A percentile compares a stretch with the other conserved stretches of the same genome.
phyloP scores from a whole-genome alignment of 2,329 filamentous ascomycete species.

The Peltaster fructicola region DNA sequence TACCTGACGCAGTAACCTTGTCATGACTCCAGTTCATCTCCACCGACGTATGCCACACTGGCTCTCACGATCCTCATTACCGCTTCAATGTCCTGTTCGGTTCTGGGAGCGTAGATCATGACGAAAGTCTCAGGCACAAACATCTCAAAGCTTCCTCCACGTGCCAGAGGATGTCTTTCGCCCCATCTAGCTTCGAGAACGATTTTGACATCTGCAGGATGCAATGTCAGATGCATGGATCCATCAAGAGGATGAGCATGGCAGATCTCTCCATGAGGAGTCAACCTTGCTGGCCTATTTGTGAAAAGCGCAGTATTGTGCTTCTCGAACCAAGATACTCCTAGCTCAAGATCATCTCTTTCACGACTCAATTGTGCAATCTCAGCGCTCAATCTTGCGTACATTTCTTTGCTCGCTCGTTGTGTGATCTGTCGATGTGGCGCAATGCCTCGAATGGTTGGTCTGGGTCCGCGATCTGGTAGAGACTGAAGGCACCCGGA shows the following conservation, averaged over 20 bases:
- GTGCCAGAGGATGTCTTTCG: conserved; percentile 48
- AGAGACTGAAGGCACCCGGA: conserved; percentile 43
- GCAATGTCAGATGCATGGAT: conserved; percentile 62
- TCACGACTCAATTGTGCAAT: conserved; percentile 34
- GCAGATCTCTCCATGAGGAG: conserved; percentile 63
- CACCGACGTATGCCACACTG: too few species aligned
- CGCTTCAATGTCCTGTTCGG: conserved; percentile 47
- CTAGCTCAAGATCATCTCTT: conserved; percentile 29
- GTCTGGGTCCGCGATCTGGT: conserved; percentile 43
- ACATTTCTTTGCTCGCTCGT: conserved; percentile 35
- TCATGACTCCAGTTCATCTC: too few species aligned
- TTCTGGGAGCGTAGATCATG: conserved; percentile 65
- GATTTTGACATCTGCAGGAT: conserved; percentile 57
- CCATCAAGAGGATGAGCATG: conserved; percentile 65
- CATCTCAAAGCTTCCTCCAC: conserved; percentile 45
- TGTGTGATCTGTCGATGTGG: conserved; percentile 67
- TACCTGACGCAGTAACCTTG: not conserved
- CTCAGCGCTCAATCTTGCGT: conserved; percentile 35
- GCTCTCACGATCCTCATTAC: conserved; percentile 56
- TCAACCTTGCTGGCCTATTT: conserved; percentile 45
- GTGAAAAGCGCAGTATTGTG: conserved; percentile 63
- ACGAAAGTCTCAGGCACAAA: conserved; percentile 61
- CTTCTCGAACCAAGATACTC: conserved; percentile 64
- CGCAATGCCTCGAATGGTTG: conserved; percentile 55
- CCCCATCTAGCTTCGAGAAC: conserved; percentile 66